Conservation (phyloP, 306 rosid species). For the Rosa persica region DNA sequence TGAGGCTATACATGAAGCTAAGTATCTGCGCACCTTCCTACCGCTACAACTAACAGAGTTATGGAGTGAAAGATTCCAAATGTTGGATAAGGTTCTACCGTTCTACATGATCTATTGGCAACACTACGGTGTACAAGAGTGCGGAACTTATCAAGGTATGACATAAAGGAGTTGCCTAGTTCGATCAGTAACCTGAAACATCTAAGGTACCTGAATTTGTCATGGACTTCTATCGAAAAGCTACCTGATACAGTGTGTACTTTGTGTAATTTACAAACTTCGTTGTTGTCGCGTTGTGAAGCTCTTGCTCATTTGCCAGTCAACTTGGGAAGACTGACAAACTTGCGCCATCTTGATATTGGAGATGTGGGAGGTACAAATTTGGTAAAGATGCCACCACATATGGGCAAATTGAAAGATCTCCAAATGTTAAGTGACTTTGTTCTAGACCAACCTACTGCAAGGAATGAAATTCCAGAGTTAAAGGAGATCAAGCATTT, state of each 20-base stretch:
- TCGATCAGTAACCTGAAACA: background rate
- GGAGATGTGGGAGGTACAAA: background rate
- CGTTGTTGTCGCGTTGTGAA: background rate
- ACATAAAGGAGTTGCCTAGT: background rate
- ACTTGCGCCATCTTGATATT: background rate
- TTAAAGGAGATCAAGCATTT: slow-evolving; percentile 4
- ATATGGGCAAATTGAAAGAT: slow-evolving; percentile 10
- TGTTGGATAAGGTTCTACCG: background rate
- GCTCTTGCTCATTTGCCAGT: background rate
- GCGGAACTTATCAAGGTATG: background rate
- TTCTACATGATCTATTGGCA: background rate
- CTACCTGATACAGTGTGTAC: background rate
- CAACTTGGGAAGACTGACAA: background rate
- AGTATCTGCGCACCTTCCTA: background rate
- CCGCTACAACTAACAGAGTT: background rate
- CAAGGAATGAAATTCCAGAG: background rate
- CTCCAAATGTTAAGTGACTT: background rate
- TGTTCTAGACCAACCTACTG: background rate
- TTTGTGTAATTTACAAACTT: background rate
- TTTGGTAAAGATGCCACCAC: background rate
- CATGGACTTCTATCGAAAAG: background rate
- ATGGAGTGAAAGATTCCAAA: background rate
- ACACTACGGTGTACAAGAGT: background rate
- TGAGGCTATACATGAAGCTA: background rate
- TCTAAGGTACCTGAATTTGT: background rate